Percentiles rank a stretch among this genome's conserved stretches.
Conservation (phyloP, 1,284 basidiomycete genomes). For the Cutaneotrichosporon sp. region DNA sequence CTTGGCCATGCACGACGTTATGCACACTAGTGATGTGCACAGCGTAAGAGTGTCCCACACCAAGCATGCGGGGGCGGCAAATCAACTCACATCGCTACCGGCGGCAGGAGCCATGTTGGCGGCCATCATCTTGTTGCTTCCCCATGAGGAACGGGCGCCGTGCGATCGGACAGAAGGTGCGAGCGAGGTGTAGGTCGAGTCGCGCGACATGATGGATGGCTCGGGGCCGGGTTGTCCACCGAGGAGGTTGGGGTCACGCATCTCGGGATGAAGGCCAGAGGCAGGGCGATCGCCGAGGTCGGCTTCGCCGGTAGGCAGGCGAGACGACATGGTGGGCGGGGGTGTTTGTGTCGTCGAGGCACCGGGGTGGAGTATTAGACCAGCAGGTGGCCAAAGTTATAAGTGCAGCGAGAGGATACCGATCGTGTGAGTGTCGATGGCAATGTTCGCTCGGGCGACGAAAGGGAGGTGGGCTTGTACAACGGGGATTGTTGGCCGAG, state of each 20-base stretch:
- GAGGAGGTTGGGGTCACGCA: slow-evolving; percentile 2
- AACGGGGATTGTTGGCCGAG: neutral
- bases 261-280: slow-evolving; percentile 4
- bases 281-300: slow-evolving; percentile 6
- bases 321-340: neutral
- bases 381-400: neutral
- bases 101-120: slow-evolving; percentile 20
- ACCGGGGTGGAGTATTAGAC: neutral
- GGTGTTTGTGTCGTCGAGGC: neutral
- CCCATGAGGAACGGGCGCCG: slow-evolving; percentile 14
- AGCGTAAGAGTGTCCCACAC: too few species aligned
- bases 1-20: too few species aligned
- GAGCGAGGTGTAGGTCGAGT: slow-evolving; percentile 32
- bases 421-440: neutral
- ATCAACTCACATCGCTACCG: slow-evolving; percentile 1
- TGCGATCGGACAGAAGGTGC: slow-evolving; percentile 9
- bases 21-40: too few species aligned
- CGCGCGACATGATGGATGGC: slow-evolving; percentile 37
- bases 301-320: neutral
- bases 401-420: neutral
- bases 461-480: neutral
- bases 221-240: slow-evolving; percentile 15
- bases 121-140: slow-evolving; percentile 22
- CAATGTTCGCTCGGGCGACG: neutral
- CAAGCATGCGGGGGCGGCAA: too few species aligned